Evolutionary conservation across 192 early-diverging fungal species (phyloP), one percentile per base, ranked within the genome.

Genomic region (Pilobolus umbonatus): DNA sequence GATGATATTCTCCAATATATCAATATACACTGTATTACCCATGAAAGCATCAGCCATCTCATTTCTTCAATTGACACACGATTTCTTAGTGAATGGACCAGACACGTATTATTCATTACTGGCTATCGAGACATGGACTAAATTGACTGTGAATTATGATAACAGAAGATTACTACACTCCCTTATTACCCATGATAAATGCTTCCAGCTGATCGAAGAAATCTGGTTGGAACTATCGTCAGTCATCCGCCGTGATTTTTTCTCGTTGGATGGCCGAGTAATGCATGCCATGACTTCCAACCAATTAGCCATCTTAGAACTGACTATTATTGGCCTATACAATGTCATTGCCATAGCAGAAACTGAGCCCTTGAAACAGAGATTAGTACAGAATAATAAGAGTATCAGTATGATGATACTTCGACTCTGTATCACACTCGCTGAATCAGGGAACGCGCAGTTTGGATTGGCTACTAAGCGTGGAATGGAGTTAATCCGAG

Each of bases 1-100:
- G 10, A 79, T 82, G 15, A 83, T 86, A 29, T 68, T 86, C 54
- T 81, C 83, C 36, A 83, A 86, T 42, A 79, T 88, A 39, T 77
- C 71, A 1, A 67, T 72, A 25, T 72, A 69, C 50, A 19, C 86
- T 43, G 65, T 55, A 19, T 29, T 86, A 9, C 72, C 73, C 1
- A 56, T 68, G 38, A 29, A 66, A 24, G 39, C 67, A 53, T 40
- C 68, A 47, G 62, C 68, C 26, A 50, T 69, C 50, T 48, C 80
- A 42, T 57, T 84, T 55, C 39, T 80, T 62, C 66, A 54, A 57
- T 40, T 75, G 50, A 55, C 74, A 64, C 34, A 69, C 61, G 78
- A 86, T 61, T 78, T 86, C 74, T 57, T 80, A 28, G 39, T 65
- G 31, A 65, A 67, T n/a, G 78, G 76, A 8, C 70, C 60, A 6